These are phyloP conservation scores for Sporobolomyces roseus DNA, from an alignment of 768 basidiomycete species.

Conservation along the genomic window DNA sequence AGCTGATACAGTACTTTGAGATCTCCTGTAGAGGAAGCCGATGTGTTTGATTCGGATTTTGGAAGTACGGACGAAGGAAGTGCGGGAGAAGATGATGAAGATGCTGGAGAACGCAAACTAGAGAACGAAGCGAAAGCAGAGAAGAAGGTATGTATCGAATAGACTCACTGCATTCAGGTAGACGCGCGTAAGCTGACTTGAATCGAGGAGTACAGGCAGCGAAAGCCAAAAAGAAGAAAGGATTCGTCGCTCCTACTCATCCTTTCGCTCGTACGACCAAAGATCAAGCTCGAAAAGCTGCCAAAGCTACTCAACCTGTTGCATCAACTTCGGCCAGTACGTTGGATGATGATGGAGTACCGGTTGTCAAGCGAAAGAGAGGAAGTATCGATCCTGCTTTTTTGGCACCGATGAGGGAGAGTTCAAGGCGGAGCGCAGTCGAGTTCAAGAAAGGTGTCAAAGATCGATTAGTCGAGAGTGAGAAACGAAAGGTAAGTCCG, in stretches of 20 bases:
- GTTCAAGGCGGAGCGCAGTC: conserved; percentile 30
- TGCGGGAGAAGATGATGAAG: conserved; percentile 57
- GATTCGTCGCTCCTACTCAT: conserved; percentile 33
- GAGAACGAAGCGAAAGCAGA: conserved; percentile 37
- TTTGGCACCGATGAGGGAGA: conserved; percentile 27
- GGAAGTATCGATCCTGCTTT: conserved; percentile 2
- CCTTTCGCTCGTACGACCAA: conserved; percentile 39
- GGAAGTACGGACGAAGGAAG: conserved; percentile 63
- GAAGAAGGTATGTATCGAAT: conserved; percentile 31
- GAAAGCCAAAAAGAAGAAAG: conserved; percentile 33
- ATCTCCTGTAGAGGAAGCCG: conserved; percentile 64
- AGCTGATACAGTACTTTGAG: not conserved
- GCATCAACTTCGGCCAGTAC: conserved; percentile 36
- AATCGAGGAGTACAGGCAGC: conserved; percentile 16
- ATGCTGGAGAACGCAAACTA: conserved; percentile 54
- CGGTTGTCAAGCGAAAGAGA: conserved; percentile 19
- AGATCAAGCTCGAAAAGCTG: conserved; percentile 12
- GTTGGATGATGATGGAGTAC: conserved; percentile 12
- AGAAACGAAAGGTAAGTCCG: conserved; percentile 23
- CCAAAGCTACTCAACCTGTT: conserved; percentile 13
- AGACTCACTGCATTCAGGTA: too few relatives aligned
- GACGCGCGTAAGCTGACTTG: not conserved
- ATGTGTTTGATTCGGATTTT: conserved; percentile 77
- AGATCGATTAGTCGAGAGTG: conserved; percentile 47
- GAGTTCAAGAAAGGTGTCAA: conserved; percentile 44